Conservation (phyloP, 192 early-diverging fungal genomes). For the Chytriomyces hyalinus region DNA sequence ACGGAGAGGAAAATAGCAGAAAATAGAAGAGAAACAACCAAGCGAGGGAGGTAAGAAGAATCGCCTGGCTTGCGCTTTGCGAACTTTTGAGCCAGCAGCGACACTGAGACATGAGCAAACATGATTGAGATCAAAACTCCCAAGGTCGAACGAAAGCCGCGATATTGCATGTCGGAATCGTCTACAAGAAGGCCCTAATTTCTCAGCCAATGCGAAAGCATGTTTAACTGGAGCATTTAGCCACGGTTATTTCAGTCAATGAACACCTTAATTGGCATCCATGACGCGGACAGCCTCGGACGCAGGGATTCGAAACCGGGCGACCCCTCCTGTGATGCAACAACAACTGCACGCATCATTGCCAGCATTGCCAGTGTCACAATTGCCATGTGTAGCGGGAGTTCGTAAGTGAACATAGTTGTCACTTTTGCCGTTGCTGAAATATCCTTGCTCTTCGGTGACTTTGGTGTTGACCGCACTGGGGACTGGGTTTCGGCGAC, state of each 20-base stretch:
- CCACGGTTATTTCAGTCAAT: no score
- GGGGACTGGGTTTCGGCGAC: neutral
- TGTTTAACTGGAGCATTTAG: no score
- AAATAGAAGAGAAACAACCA: conserved; percentile 66
- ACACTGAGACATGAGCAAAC: conserved; percentile 54
- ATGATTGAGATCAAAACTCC: conserved; percentile 55
- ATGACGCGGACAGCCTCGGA: no score
- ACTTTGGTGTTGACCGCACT: conserved; percentile 13
- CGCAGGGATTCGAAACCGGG: neutral
- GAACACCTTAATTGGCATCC: no score
- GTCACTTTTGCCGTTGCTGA: conserved; percentile 70
- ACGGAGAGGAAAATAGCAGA: conserved; percentile 62
- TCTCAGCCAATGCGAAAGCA: no score
- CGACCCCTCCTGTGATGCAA: conserved; percentile 75
- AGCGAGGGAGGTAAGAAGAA: conserved; percentile 56
- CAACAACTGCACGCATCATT: conserved; percentile 49
- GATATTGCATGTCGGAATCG: neutral
- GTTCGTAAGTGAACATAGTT: conserved; percentile 67
- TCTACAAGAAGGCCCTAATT: neutral
- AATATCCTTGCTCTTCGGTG: conserved; percentile 67
- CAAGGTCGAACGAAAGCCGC: conserved; percentile 69
- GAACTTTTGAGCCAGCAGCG: conserved; percentile 48
- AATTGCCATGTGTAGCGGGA: conserved; percentile 44
- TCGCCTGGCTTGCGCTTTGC: neutral
- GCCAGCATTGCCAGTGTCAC: conserved; percentile 47